phyloP scores from a whole-genome alignment of 768 basidiomycete species.

The Rhodotorula toruloides region DNA sequence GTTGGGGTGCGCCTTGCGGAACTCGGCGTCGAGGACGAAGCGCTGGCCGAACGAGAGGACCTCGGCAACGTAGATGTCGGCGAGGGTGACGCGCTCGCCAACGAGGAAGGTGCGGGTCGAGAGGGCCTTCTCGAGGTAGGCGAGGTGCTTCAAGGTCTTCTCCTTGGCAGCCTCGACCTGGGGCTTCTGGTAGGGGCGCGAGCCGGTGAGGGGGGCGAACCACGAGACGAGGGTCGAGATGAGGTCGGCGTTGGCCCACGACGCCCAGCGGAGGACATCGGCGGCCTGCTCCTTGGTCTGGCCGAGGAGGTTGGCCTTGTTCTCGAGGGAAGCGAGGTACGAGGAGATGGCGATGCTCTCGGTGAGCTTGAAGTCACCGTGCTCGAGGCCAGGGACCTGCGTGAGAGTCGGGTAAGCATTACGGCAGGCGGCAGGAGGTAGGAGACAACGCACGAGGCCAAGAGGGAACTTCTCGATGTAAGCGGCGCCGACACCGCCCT shows the following conservation, averaged over 20 bases:
- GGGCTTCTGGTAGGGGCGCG: conserved; percentile 71
- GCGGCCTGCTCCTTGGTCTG: conserved; percentile 62
- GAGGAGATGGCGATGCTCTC: conserved; percentile 72
- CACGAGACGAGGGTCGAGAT: conserved; percentile 22
- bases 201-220: conserved; percentile 50
- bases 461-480: conserved; percentile 57
- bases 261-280: conserved; percentile 76
- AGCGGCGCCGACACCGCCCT: conserved; percentile 27
- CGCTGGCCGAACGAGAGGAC: conserved; percentile 56
- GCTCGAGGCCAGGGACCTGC: conserved; percentile 76
- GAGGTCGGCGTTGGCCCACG: conserved; percentile 50
- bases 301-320: conserved; percentile 75
- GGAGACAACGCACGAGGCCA: conserved; percentile 39
- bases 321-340: conserved; percentile 47
- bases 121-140: conserved; percentile 69
- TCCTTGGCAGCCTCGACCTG: conserved; percentile 42
- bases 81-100: conserved; percentile 87
- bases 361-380: conserved; percentile 70
- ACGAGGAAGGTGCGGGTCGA: conserved; percentile 79
- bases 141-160: conserved; percentile 50
- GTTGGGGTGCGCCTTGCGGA: conserved; percentile 66
- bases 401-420: too few relatives aligned
- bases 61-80: conserved; percentile 69
- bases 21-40: conserved; percentile 60
- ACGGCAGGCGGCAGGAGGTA: too few relatives aligned